These are phyloP conservation scores for Backusella tuberculispora DNA, from an alignment of 192 early-diverging fungal species.

Conservation along the genomic window DNA sequence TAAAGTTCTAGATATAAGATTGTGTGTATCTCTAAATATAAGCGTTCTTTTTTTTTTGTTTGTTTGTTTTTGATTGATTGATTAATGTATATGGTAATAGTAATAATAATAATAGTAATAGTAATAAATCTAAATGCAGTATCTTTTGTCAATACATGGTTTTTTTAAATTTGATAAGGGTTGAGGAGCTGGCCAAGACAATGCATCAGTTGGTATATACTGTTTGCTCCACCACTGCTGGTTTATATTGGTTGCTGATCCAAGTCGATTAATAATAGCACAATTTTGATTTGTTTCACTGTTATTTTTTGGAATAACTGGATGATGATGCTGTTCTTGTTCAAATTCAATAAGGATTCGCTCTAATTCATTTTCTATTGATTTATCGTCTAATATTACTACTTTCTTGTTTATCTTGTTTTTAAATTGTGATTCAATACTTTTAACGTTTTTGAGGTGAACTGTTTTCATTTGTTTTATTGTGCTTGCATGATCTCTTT, in stretches of 20 bases:
- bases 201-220: constrained; percentile 15
- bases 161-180: constrained; percentile 1
- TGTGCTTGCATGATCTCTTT: background rate
- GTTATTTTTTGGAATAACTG: background rate
- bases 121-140: background rate
- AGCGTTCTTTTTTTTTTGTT: too few species aligned
- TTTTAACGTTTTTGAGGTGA: background rate
- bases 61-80: too few species aligned
- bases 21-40: too few species aligned
- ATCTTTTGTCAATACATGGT: background rate
- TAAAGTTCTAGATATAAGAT: too few species aligned
- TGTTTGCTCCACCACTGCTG: constrained; percentile 10
- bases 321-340: constrained; percentile 4
- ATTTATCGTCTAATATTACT: background rate
- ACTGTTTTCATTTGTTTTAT: background rate
- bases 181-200: constrained; percentile 20
- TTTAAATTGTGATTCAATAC: background rate
- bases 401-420: background rate
- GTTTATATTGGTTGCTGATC: background rate
- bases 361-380: background rate
- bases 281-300: background rate
- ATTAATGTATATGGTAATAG: too few species aligned
- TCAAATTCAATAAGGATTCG: constrained; percentile 2
- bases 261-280: background rate
- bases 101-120: background rate